Evolutionary conservation across 1,284 basidiomycete species (phyloP), one percentile per base, ranked within the genome.

Genomic region (Ustilago hordei): DNA sequence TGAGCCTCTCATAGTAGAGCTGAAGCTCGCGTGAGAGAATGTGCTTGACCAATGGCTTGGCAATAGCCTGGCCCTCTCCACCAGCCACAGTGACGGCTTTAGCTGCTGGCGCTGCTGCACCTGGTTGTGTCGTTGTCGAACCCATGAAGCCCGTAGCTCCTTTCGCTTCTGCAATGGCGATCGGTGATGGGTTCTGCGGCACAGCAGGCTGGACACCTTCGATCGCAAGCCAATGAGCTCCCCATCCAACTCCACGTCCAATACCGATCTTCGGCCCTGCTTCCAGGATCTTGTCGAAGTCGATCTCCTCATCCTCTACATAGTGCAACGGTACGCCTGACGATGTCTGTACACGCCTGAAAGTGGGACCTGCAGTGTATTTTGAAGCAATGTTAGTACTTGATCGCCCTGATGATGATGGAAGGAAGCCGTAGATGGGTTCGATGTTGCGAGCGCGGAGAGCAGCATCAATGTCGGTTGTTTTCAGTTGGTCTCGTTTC

Each of bases 131-230:
- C 23, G 76, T 65, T 9, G 65, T 60, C 2, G 73, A 67, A 11
- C 76, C 76, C 53, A 70, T 55, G 43, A 78, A 78, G 5, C 67
- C 69, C 6, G 59, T 68, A 8, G 59, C 15, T 6, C 54, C 63
- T 23, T 68, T 69, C 8, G 69, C 69, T n/a, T 74, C 70, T 54
- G 74, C 71, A 43, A 69, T 61, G 0, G 76, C 70, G 5, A 74
- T 60, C 15, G 86, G 88, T 1, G 94, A 92, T 0, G 97, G 97
- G 84, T 99, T 99, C 87, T 99, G 95, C 7, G 95, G 94, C 48
- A 98, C 93, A 17, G 95, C 90, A 0, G 97, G 96, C 85, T 99
- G 96, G 4, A 99, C 93, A 41, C 97, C 96, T 85, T 99, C 96
- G 31, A 99, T 94, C 0, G 96, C 95, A 28, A 99, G 89, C 97